Base-by-base conservation (phyloP, 352 stramenopile genomes). In the Globisporangium heterothallicum region DNA sequence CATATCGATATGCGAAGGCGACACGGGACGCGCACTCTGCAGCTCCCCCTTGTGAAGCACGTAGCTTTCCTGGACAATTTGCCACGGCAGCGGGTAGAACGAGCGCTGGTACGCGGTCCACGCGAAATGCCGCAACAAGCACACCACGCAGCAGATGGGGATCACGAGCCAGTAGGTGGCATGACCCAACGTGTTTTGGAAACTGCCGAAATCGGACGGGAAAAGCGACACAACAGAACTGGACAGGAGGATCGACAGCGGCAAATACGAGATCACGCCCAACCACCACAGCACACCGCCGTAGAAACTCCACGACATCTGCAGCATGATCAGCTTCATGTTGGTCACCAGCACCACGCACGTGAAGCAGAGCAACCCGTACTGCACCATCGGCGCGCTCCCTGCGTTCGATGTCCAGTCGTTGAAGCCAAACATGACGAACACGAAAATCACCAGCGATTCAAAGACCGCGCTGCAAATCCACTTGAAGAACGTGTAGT, bases 271-370 rank as follows among this genome's bases (percentile, higher is more conserved):
- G 6, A 92, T 36, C 6, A 92, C 70, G 27, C 82, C 82, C 5
- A 86, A 43, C 25, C 77, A 75, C 77, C 75, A 90, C 13, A 74
- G 49, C 10, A 80, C 6, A 4, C 51, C 63, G 26, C 70, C 72
- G 34, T 77, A 72, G 7, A 69, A 13, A 2, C 55, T 84, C 82
- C 82, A 92, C 26, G 78, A 88, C 79, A 89, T 87, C 55, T 92
- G 82, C 26, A 90, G 56, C 66, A 88, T 64, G 19, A 55, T 66
- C 35, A 92, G 78, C 78, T 98, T 98, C 54, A 96, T 72, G 53
- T 97, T 98, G 38, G 93, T 78, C 3, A 97, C 68, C 50, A 98
- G 78, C 35, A 99, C 84, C 9, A 98, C 77, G 57, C 92, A 84
- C 18, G 88, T 95, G 69, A 98, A 98, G 27, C 92, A 86, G 0